phyloP scores from a whole-genome alignment of 2,329 filamentous ascomycete genomes.

The Byssothecium circinans region DNA sequence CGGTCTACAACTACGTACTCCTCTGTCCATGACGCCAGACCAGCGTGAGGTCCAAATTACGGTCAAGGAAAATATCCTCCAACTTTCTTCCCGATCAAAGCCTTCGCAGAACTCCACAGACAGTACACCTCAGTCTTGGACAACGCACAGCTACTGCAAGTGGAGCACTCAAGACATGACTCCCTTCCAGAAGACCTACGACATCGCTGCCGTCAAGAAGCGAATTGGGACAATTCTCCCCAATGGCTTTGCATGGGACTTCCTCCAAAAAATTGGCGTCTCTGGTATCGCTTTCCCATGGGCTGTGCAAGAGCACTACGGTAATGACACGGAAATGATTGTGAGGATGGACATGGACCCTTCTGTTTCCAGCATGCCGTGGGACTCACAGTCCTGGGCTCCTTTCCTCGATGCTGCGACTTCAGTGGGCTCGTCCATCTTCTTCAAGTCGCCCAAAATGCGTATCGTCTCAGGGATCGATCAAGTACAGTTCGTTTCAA shows the following conservation, averaged over 20 bases:
- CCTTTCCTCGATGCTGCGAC: constrained; percentile 48
- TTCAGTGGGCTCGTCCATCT: constrained; percentile 47
- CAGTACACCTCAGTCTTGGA: constrained; percentile 29
- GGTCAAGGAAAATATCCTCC: constrained; percentile 32
- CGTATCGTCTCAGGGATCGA: constrained; percentile 43
- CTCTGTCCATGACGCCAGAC: constrained; percentile 38
- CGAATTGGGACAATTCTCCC: constrained; percentile 32
- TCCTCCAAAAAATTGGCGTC: constrained; percentile 46
- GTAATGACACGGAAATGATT: constrained; percentile 46
- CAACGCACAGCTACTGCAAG: constrained; percentile 34
- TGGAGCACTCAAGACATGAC: constrained; percentile 14
- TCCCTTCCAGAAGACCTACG: constrained; percentile 12
- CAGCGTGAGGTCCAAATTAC: constrained; percentile 45
- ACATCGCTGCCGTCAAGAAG: constrained; percentile 27
- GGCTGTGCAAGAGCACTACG: constrained; percentile 45
- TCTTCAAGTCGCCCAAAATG: constrained; percentile 41
- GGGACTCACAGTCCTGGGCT: constrained; percentile 42
- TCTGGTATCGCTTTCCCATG: constrained; percentile 49
- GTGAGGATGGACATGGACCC: constrained; percentile 44
- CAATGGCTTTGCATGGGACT: constrained; percentile 43
- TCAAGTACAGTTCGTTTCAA: constrained; percentile 26
- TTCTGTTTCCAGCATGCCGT: constrained; percentile 15
- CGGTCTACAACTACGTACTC: constrained; percentile 42
- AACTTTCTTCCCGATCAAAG: constrained; percentile 40
- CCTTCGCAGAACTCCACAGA: constrained; percentile 6